Evolutionary conservation across 2,329 filamentous ascomycete species (phyloP), one percentile per base, ranked within the genome.

Genomic region (Tetracladium maxilliforme): DNA sequence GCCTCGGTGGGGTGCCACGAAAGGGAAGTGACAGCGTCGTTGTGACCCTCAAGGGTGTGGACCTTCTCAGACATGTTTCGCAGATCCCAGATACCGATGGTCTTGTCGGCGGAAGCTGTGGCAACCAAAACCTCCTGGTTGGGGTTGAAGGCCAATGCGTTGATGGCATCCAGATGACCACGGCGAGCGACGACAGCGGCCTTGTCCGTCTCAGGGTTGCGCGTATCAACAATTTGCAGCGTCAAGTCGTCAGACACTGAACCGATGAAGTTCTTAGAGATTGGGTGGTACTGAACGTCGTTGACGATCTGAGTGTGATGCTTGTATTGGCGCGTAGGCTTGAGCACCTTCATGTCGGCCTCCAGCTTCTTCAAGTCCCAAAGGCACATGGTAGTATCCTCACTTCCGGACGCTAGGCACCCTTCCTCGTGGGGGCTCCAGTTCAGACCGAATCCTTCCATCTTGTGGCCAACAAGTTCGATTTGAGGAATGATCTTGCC

Each of bases 191-290:
- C 65, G 24, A 79, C 64, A 5, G 80, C 72, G 1, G 82, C 71
- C 35, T 65, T 69, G 33, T 68, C 70, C 27, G 63, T 73, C 28
- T 71, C 66, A 16, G 62, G 45, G 43, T 69, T 66, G 40, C 90
- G 77, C n/a, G 78, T 66, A 48, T 98, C 90, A 31, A 95, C 65
- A 31, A 98, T 78, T 50, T 94, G 82, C 32, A 95, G 70, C 6
- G 83, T 94, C 38, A 90, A 65, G 47, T 98, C 90, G 47, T 98
- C 90, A 4, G 90, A 95, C 4, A 93, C 90, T 10, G 81, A 87
- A 33, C 87, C 92, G 33, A 98, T 80, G 34, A 92, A 74, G 39
- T 75, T 73, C 41, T 72, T 75, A 34, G 87, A 81, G 21, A 84
- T 68, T 7, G 87, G 86, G 41, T 95, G 87, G 45, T 92, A 83